phyloP scores from a whole-genome alignment of 495 filamentous ascomycete genomes.

The Neurospora tetraspora region DNA sequence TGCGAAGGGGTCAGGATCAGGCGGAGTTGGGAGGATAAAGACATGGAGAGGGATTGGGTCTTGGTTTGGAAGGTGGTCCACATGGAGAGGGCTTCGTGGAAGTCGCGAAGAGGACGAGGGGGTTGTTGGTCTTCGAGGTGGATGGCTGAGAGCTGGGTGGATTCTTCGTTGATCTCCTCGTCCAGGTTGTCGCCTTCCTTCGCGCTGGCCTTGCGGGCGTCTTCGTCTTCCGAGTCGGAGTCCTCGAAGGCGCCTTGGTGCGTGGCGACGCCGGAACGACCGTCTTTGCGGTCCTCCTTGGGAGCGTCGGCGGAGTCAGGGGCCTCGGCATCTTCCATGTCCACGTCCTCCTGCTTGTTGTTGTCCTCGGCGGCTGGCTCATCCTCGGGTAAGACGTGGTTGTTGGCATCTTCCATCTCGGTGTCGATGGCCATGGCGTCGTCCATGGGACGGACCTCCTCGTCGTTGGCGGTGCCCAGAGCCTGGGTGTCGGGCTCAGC shows the following conservation, averaged over 20 bases:
- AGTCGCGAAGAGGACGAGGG: constrained; percentile 19
- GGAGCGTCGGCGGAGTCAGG: constrained; percentile 30
- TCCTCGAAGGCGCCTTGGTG: constrained; percentile 35
- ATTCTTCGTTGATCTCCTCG: constrained; percentile 55
- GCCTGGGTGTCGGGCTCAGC: constrained; percentile 78
- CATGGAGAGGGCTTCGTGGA: constrained; percentile 60
- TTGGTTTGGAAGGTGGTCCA: constrained; percentile 78
- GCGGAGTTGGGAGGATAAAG: constrained; percentile 84
- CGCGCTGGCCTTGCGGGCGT: constrained; percentile 21
- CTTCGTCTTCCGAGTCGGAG: constrained; percentile 23
- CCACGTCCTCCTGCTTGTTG: constrained; percentile 20
- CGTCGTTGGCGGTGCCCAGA: constrained; percentile 76
- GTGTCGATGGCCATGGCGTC: constrained; percentile 75
- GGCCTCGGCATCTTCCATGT: constrained; percentile 31
- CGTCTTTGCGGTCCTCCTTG: constrained; percentile 30
- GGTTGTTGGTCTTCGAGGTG: constrained; percentile 43
- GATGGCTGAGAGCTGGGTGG: constrained; percentile 60
- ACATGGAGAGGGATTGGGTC: constrained; percentile 77
- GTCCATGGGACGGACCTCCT: constrained; percentile 73
- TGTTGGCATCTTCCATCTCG: constrained; percentile 48
- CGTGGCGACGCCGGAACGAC: constrained; percentile 36
- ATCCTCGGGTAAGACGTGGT: constrained; percentile 42
- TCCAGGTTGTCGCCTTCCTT: constrained; percentile 16
- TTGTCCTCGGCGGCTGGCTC: constrained; percentile 41
- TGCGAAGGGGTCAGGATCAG: constrained; percentile 90